Evolutionary conservation across 202 grass and related monocot genomes (phyloP), one percentile per base, ranked within the genome.

Genomic region (Zoysia matrella): DNA sequence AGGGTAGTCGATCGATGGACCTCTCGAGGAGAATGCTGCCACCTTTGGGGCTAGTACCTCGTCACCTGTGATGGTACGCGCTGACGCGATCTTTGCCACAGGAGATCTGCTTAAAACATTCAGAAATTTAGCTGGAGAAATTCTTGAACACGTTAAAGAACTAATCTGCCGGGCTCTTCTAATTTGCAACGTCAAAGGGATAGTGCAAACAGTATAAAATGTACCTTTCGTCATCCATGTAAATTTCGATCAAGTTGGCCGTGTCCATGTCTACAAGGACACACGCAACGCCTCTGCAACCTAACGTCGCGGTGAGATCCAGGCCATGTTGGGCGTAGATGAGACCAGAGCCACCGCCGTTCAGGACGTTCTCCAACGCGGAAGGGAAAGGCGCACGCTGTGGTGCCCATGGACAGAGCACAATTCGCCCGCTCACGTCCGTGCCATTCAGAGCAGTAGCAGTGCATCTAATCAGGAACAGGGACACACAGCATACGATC

Each of bases 191-290:
- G 30, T 36, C 30, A 36, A 36, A 36, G 30, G 30, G 30, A 36
- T 36, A 36, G 30, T 36, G 30, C 30, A 36, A 36, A 36, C 30
- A 36, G 30, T 36, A 36, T 36, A 36, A 36, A 36, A 36, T 36
- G 30, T 36, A 36, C 30, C 30, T 36, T 36, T 36, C 30, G 30
- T 36, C 30, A 36, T 36, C 30, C 30, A 36, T 36, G 30, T 36
- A 36, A 36, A 36, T 36, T 36, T 36, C 30, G 30, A 36, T 36
- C 30, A 36, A 36, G 30, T 36, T 36, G 30, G 30, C 30, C 44
- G 71, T 88, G 5, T 77, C 52, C 3, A 84, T 60, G 82, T 92
- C 86, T 5, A 92, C 90, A 8, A 81, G 16, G 66, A 88, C 80
- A 44, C 58, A 89, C 11, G 87, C 42, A 18, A 81, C 4, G 5